Evolutionary conservation across 805 yeast genomes (phyloP), one percentile per base, ranked within the genome.

Genomic region (Hanseniaspora lachancei): DNA sequence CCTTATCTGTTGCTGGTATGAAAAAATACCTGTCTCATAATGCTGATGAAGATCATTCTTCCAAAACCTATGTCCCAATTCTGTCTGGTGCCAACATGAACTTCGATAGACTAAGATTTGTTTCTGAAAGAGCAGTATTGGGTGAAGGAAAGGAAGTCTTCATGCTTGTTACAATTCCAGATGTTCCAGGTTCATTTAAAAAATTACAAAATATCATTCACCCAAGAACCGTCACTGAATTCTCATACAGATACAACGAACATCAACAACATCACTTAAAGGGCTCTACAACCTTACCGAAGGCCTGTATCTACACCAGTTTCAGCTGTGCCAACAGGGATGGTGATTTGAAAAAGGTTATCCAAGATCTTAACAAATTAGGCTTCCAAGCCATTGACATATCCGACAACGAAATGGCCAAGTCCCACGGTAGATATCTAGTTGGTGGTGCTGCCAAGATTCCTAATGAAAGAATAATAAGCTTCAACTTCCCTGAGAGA

Each of bases 71-170:
- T 63, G 84, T 86, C 41, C 91, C 97, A 7, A 77, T 93, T 23
- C 74, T 93, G 57, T 84, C 95, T 21, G 99, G 99, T 58, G 99
- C 99, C 38, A 93, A 93, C 70, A 89, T 93, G 95, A 91, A 95
- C 72, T 93, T 93, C 66, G 98, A 91, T 70, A 78, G 99, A 63
- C 75, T 93, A 63, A 78, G 99, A 67, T 93, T 93, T 69, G 97
- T 93, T 21, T 80, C 95, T 57, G 99, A 93, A 70, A 83, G 99
- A 70, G 97, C 98, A 15, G 95, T 87, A 52, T 76, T 93, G n/a
- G 99, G 98, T 71, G 97, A 91, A 68, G 98, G 97, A 56, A 86
- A 84, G 62, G 99, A 93, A 72, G 95, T 88, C 7, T 91, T 95
- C 64, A 75, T 93, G 75, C 79, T 86, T 48, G 88, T 89, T 18